phyloP scores from a whole-genome alignment of 1,284 basidiomycete genomes.

The Cutaneotrichosporon daszewskae region DNA sequence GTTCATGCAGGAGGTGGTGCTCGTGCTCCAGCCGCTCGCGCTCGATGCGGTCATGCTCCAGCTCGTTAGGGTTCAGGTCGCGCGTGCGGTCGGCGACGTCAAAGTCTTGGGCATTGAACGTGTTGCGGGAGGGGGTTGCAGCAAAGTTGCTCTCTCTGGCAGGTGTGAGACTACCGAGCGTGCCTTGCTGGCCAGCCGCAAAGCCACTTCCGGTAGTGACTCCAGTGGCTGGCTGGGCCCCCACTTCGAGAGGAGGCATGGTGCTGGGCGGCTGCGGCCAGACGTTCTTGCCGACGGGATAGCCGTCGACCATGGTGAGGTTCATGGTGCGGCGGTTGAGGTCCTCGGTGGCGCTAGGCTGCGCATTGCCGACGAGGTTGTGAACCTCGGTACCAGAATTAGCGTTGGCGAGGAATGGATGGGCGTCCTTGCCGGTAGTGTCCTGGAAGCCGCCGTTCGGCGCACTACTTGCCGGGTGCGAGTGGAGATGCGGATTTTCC shows the following conservation, averaged over 20 bases:
- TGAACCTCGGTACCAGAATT: background rate
- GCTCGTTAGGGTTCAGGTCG: slow-evolving; percentile 2
- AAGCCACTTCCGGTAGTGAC: background rate
- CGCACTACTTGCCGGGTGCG: background rate
- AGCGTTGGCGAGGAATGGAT: background rate
- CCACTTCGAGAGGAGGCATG: too few relatives aligned
- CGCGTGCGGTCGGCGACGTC: slow-evolving; percentile 4
- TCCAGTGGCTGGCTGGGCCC: background rate
- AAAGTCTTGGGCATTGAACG: background rate
- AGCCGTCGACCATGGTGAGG: background rate
- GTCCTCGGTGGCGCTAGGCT: background rate
- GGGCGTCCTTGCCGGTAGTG: too few relatives aligned
- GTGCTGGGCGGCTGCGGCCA: slow-evolving; percentile 1
- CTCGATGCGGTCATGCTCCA: too few relatives aligned
- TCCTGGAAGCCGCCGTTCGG: background rate
- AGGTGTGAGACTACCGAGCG: too few relatives aligned
- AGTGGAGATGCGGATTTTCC: too few relatives aligned
- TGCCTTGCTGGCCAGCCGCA: too few relatives aligned
- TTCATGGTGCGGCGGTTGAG: background rate
- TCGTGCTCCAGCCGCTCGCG: too few relatives aligned
- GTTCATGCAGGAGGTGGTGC: too few relatives aligned
- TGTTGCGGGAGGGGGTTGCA: too few relatives aligned
- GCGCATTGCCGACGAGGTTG: background rate
- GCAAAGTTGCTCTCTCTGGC: too few relatives aligned
- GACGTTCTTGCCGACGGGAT: slow-evolving; percentile 1